A percentile compares a stretch with the other conserved stretches of the same genome.
phyloP scores from a whole-genome alignment of 2,329 filamentous ascomycete species.

The Fusarium sp. region DNA sequence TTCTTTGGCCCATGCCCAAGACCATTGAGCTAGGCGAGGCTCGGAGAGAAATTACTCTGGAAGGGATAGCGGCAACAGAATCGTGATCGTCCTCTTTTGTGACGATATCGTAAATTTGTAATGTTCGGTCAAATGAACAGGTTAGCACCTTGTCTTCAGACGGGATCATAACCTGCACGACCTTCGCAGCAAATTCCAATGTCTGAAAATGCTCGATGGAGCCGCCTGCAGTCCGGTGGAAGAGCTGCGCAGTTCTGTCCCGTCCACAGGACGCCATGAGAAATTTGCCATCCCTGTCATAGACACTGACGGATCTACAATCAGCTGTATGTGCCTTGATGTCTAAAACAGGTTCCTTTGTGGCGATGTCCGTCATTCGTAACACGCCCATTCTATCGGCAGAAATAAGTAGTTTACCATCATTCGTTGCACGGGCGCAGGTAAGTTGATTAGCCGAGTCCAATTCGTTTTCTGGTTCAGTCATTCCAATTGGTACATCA shows the following conservation, averaged over 20 bases:
- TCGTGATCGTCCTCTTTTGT: slow-evolving; percentile 71
- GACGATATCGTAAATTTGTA: slow-evolving; percentile 82
- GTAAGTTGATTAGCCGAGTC: slow-evolving; percentile 67
- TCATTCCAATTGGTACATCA: slow-evolving; percentile 74
- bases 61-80: slow-evolving; percentile 77
- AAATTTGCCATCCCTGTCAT: slow-evolving; percentile 66
- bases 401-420: slow-evolving; percentile 74
- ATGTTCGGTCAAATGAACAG: slow-evolving; percentile 85
- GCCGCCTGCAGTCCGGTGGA: slow-evolving; percentile 65
- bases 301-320: slow-evolving; percentile 81
- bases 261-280: slow-evolving; percentile 85
- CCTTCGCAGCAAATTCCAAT: slow-evolving; percentile 88
- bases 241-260: slow-evolving; percentile 94
- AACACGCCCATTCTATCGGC: slow-evolving; percentile 90
- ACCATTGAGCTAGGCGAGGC: slow-evolving; percentile 87
- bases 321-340: slow-evolving; percentile 88
- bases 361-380: slow-evolving; percentile 70
- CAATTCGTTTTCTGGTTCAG: slow-evolving; percentile 56
- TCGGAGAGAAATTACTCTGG: slow-evolving; percentile 81
- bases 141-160: slow-evolving; percentile 80
- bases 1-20: slow-evolving; percentile 68
- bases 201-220: slow-evolving; percentile 85
- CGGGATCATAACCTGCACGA: slow-evolving; percentile 77
- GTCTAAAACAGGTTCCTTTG: slow-evolving; percentile 69
- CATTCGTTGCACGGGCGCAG: slow-evolving; percentile 65